phyloP scores from a whole-genome alignment of 192 early-diverging fungal genomes.

The Backusella luteola region DNA sequence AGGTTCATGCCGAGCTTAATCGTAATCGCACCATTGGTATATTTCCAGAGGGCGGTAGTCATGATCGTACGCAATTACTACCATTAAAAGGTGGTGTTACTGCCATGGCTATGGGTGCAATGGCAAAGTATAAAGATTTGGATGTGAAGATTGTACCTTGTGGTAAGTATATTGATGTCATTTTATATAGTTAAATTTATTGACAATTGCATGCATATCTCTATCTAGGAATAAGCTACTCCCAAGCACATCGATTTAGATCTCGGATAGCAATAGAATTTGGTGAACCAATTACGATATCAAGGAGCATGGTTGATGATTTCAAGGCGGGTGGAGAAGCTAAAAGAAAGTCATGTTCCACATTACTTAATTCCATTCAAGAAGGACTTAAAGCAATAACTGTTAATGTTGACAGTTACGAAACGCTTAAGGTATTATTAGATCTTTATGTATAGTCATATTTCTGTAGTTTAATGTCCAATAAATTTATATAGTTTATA shows the following conservation, averaged over 20 bases:
- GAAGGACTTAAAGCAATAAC: constrained; percentile 85
- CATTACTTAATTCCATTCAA: constrained; percentile 74
- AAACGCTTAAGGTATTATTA: constrained; percentile 76
- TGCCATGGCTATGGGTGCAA: constrained; percentile 86
- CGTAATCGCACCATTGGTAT: constrained; percentile 82
- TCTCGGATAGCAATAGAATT: constrained; percentile 96
- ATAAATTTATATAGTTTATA: constrained; percentile 54
- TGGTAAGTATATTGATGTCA: constrained; percentile 26
- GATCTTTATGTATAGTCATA: not conserved
- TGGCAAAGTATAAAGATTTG: constrained; percentile 77
- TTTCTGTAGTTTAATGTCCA: not conserved
- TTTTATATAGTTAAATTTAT: not conserved
- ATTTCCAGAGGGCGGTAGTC: constrained; percentile 98
- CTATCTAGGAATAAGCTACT: not conserved
- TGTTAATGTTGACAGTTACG: constrained; percentile 89
- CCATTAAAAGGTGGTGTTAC: constrained; percentile 91
- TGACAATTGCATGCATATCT: not conserved
- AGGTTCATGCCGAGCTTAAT: constrained; percentile 78
- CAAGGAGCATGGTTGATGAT: constrained; percentile 71
- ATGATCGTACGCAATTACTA: constrained; percentile 94
- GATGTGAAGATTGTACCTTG: constrained; percentile 93
- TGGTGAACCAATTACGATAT: constrained; percentile 85
- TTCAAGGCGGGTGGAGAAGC: constrained; percentile 80
- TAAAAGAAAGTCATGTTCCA: constrained; percentile 80
- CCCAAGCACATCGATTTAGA: constrained; percentile 82